Base-by-base conservation (phyloP, 2,329 filamentous ascomycete genomes). In the Zasmidium cellare region DNA sequence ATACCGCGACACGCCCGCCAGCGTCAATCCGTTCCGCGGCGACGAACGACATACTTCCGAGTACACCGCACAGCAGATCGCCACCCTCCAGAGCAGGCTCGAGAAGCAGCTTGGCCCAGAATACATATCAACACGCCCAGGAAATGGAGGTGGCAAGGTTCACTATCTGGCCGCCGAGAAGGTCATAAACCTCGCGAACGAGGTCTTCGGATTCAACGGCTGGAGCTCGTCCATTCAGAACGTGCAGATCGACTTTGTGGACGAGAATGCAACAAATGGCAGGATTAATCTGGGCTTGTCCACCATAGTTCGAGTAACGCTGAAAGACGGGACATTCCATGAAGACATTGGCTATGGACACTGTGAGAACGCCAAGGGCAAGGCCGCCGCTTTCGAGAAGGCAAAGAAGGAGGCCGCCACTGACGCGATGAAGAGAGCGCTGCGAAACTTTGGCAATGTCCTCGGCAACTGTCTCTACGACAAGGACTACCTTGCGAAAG, bases 401-500 rank as follows among this genome's bases (percentile, higher is more conserved):
- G 92, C 94, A 1, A 99, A 97, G 79, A 99, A 99, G 74, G 92
- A 97, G 78, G 96, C 91, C 7, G 96, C 92, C 2, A 97, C 96
- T 9, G 94, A 99, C 76, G 94, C 87, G 1, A 73, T 99, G 71
- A 99, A 99, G 76, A 84, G 94, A 65, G 86, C 94, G 1, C 73
- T 99, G 69, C 84, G 93, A 58, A 97, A 87, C 63, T 99, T 99
- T 75, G 94, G 94, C 59, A 97, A 97, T 68, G 89, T 97, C 16
- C 80, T 99, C 55, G 94, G 94, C n/a, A 99, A 97, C 72, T 99
- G 94, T 79, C 87, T 99, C 58, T 97, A 99, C 76, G 94, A 99
- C 77, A 96, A 97, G 75, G 87, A 93, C 60, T 99, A 96, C 72
- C 80, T 99, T 56, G 83, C 87, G 53, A 92, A 91, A 72, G 90